Evolutionary conservation across 1,284 basidiomycete species (phyloP), one percentile per base, ranked within the genome.

Genomic region (Pseudozyma thailandica): DNA sequence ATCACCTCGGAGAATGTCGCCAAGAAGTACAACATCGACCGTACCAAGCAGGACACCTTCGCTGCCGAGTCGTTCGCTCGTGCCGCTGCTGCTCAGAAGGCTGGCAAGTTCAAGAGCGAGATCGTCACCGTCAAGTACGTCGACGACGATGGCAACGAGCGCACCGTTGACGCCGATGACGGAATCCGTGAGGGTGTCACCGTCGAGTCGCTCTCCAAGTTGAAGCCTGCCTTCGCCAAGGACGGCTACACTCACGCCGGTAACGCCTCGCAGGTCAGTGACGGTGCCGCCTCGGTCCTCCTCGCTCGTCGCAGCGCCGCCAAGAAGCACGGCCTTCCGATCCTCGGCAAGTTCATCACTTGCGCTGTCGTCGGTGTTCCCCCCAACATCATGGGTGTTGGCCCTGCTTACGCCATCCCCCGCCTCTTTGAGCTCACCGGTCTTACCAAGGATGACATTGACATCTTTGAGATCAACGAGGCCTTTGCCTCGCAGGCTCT

Each of bases 1-100:
- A 90, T 93, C 85, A 95, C 94, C 48, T 96, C 93, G 23, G 95
- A 98, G 86, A 98, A 98, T 59, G 94, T 98, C 68, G 92, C 93
- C 20, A 84, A 86, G 42, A 87, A 92, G 68, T 94, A 87, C 85
- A 85, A 86, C 72, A 88, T 97, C 80, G 85, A 90, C 41, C 90
- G 94, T 55, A 85, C 86, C 43, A 85, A 84, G 44, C 93, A 95
- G 84, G 94, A 96, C 85, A 87, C 86, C 48, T 96, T 95, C 78
- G 90, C 93, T 9, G 92, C 93, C 41, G 85, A 88, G 62, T 94
- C 92, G 10, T 94, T 83, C 77, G 89, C 89, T 79, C 92, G 92
- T 83, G 95, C 95, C 18, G 89, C 90, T 16, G 88, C 87, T 20
- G 94, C 95, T 0, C 91, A 93, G 84, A 82, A 93, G 85, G 90